Evolutionary conservation across 805 yeast genomes (phyloP), one percentile per base, ranked within the genome.

Genomic region (Teunomyces funiuensis): DNA sequence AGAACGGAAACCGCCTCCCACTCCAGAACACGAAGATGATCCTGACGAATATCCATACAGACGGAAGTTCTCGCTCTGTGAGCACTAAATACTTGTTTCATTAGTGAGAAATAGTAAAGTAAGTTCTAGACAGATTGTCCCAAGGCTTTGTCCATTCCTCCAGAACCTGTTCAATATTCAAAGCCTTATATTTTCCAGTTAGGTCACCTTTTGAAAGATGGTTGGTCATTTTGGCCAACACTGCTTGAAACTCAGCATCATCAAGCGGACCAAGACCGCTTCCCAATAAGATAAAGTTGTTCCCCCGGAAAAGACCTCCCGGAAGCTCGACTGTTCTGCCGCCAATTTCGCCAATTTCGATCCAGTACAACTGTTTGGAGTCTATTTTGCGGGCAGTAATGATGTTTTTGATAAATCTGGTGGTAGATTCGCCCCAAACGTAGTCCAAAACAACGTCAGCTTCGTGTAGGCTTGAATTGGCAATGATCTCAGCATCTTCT

Each of bases 1-100:
- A 11, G 71, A 66, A 42, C 56, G 71, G 41, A 34, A 11, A 11
- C 25, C 25, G 10, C 25, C 25, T 22, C 25, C 25, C 11, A 11
- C 25, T 22, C 25, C 25, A 8, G 10, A 3, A 9, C 3, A 22
- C 9, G 25, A 22, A 22, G 25, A 22, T 22, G 25, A 22, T 22
- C 9, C 25, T 11, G 25, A 22, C 25, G 25, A 22, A 22, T 22
- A 22, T 22, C 25, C 25, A 7, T 22, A 22, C 25, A 4, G 25
- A 22, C 7, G 25, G 10, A 22, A 7, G 25, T 22, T 22, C 9
- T 22, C 25, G 3, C 25, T 22, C 9, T 22, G 25, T 22, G 25
- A 22, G 10, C 25, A 22, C 10, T 22, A 22, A 7, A 11, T 22
- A 6, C 7, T 19, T 22, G 9, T 22, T 11, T 7, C 10, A 19